Base-by-base conservation (phyloP, 164 flowering plant species). In the Warburgia ugandensis region DNA sequence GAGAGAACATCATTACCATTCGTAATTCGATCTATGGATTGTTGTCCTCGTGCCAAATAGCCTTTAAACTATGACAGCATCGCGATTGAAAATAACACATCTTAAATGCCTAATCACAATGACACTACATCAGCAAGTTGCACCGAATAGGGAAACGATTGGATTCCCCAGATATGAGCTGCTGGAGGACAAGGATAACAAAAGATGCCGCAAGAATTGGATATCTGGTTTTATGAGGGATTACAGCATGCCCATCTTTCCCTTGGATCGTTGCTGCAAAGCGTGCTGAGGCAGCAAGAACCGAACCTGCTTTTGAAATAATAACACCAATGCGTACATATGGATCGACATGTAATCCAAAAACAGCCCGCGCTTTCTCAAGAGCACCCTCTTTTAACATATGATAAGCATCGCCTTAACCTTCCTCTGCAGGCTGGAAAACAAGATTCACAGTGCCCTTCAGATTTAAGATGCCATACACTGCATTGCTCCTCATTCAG, bases 351-450 rank as follows among this genome's bases (percentile, higher is more conserved):
- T 90, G 97, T 38, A 90, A 41, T 6, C 77, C 84, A 47, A 90
- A 82, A 11, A 86, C 83, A 6, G 72, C 94, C 6, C 66, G 36
- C 14, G 74, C 27, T 0, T 71, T 61, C 19, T 81, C 80, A 20
- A 86, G 74, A 44, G 68, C 85, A 28, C 85, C 89, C 26, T 80
- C 84, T 58, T 75, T 42, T 50, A 84, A 22, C 83, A 90, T 72
- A 65, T 79, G 75, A 60, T 72, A 73, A 2, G 97, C 96, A 20
- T 95, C 94, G 0, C 75, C 85, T 20, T 32, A 11, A 32, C 86
- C 81, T 61, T 90, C 97, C 62, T 86, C 94, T 17, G 57, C 97
- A 0, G 96, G 97, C 55, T 86, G 97, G 61, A 90, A 90, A 16
- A 90, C 74, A 5, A 86, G 85, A 73, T 82, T 81, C 36, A 90